Base-by-base conservation (phyloP, 2,329 filamentous ascomycete genomes). In the Colletotrichum filicis region DNA sequence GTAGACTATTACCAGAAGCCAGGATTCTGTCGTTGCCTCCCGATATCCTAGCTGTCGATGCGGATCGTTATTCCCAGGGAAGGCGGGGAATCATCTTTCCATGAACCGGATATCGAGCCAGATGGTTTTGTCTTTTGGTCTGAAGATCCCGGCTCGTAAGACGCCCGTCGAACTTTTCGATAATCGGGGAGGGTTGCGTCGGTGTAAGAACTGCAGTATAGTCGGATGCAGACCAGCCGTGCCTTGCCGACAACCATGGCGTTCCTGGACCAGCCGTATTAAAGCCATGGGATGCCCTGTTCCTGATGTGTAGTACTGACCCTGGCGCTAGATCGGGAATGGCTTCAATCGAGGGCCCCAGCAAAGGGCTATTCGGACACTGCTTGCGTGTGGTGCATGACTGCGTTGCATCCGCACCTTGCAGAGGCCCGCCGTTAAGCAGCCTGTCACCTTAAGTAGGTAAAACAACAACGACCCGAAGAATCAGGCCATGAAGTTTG, bases 11-110 rank as follows among this genome's bases (percentile, higher is more conserved):
- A 22, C 22, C 35, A 6, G 24, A 49, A 57, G 28, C 22, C 26
- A 9, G n/a, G 12, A 53, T 59, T 60, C 24, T 58, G 53, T 66
- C 26, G 26, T 30, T 30, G 67, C 26, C 8, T 12, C 35, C 5
- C 19, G 28, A 16, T 24, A 55, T 16, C 14, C 35, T 12, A 12
- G 11, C 24, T 63, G 28, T 35, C 52, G 42, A 42, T 24, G 30
- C 37, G 14, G 22, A 42, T 11, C 49, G 24, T 32, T n/a, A 24
- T 14, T 49, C 19, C 53, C 9, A 71, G 49, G 37, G 26, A 5
- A 26, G n/a, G 53, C 66, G 66, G 59, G 30, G 4, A 73, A 64
- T 70, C 35, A 49, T 64, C 26, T 71, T 67, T 53, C 61, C 71
- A 52, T 67, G 68, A 71, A 73, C 49, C 49, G 42, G 55, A 42